These are phyloP conservation scores for Elsinoe necatrix DNA, from an alignment of 2,329 filamentous ascomycete genomes.

Conservation along the genomic window DNA sequence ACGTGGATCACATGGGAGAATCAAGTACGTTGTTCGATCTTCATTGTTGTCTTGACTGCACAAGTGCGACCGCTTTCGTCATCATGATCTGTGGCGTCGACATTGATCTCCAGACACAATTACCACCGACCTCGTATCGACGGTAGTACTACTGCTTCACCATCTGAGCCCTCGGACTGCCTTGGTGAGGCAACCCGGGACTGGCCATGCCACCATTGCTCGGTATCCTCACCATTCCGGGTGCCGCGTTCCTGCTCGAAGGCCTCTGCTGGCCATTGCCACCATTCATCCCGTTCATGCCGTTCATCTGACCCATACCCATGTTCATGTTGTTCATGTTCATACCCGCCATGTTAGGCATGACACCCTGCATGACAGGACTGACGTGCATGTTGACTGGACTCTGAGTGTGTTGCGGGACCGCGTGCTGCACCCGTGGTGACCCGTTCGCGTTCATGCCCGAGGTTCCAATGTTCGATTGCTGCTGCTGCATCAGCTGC, in stretches of 20 bases:
- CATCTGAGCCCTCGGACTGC: conserved; percentile 13
- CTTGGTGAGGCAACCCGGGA: conserved; percentile 10
- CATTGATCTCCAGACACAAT: background rate
- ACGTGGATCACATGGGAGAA: background rate
- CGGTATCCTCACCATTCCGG: conserved; percentile 12
- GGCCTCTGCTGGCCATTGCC: conserved; percentile 11
- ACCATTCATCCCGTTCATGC: conserved; percentile 3
- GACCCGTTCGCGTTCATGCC: conserved; percentile 11
- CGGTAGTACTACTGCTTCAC: conserved; percentile 11
- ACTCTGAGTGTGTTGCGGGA: conserved; percentile 11
- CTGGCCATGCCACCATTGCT: conserved; percentile 14
- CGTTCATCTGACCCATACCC: conserved; percentile 9
- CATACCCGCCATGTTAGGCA: conserved; percentile 13
- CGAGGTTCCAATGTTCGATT: conserved; percentile 9
- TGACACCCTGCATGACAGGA: conserved; percentile 12
- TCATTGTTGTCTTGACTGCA: background rate
- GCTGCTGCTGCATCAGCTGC: conserved; percentile 23
- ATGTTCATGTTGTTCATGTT: conserved; percentile 13
- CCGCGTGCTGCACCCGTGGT: conserved; percentile 5
- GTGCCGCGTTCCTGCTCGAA: conserved; percentile 10
- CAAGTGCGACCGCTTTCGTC: background rate
- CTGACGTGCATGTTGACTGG: conserved; percentile 15
- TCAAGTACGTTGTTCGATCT: background rate
- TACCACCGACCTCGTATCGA: background rate
- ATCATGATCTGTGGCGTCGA: background rate